These are phyloP conservation scores for Globisporangium cylindrosporum DNA, from an alignment of 352 stramenopile genomes.

Conservation along the genomic window DNA sequence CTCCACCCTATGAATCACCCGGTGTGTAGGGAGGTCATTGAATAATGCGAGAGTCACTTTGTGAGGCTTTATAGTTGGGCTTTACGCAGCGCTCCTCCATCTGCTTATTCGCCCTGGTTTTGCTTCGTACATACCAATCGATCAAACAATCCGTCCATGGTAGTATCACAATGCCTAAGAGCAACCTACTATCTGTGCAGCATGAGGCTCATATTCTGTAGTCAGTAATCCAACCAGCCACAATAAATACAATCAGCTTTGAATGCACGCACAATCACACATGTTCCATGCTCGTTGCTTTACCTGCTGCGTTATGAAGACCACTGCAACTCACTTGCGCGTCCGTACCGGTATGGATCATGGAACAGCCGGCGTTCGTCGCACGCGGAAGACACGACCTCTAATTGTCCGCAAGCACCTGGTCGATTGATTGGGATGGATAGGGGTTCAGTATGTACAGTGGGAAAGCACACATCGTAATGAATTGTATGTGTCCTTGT, in stretches of 20 bases:
- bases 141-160: not conserved
- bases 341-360: too few species aligned
- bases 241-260: too few species aligned
- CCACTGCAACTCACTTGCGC: too few species aligned
- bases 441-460: too few species aligned
- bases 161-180: not conserved
- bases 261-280: not conserved
- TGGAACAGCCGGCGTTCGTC: too few species aligned
- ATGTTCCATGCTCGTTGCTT: not conserved
- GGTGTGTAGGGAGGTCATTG: constrained; percentile 80
- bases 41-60: constrained; percentile 72
- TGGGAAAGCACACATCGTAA: not conserved
- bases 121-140: constrained; percentile 44
- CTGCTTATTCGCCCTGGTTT: constrained; percentile 78
- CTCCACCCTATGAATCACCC: constrained; percentile 69
- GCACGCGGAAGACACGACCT: too few species aligned
- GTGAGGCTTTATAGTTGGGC: constrained; percentile 78
- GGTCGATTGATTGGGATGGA: too few species aligned
- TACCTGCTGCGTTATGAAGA: not conserved
- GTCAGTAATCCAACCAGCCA: too few species aligned
- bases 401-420: too few species aligned
- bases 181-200: too few species aligned
- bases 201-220: too few species aligned
- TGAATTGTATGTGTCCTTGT: not conserved
- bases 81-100: constrained; percentile 56